Evolutionary conservation across 2,329 filamentous ascomycete genomes (phyloP).

Genomic region (Hymenoscyphus fraxineus): DNA sequence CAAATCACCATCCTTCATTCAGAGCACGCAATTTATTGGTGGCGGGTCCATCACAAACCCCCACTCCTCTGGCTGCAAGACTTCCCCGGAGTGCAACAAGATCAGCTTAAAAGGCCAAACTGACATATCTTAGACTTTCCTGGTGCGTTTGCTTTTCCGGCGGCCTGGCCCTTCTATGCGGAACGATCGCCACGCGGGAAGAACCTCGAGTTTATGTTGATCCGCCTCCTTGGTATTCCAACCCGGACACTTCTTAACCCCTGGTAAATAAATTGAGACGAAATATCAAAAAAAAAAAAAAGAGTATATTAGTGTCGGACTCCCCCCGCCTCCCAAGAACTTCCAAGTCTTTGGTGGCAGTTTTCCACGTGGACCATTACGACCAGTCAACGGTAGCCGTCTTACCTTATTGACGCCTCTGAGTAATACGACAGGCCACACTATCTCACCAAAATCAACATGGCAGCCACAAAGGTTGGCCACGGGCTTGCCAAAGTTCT

Average conservation of each 20-base stretch:
- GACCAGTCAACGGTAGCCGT: background rate
- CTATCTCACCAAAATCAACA: background rate
- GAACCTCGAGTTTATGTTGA: background rate
- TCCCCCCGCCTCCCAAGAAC: background rate
- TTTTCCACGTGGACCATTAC: background rate
- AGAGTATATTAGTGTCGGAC: constrained; percentile 21
- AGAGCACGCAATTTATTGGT: constrained; percentile 31
- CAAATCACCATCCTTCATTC: constrained; percentile 8
- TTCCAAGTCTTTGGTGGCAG: constrained; percentile 2
- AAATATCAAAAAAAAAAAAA: background rate
- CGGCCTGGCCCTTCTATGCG: background rate
- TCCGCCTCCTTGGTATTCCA: background rate
- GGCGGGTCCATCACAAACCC: constrained; percentile 14
- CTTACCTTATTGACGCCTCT: background rate
- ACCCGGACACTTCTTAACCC: background rate
- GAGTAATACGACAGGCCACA: background rate
- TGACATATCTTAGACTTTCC: background rate
- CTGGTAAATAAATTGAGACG: background rate
- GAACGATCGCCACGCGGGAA: background rate
- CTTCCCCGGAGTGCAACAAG: constrained; percentile 5
- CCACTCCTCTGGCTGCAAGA: background rate
- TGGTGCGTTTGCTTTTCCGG: background rate
- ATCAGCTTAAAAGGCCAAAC: background rate
- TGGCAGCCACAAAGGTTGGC: constrained; percentile 53
- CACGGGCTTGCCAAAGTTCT: constrained; percentile 73